Base-by-base conservation (phyloP, 2,329 filamentous ascomycete genomes). In the Huntiella decipiens region DNA sequence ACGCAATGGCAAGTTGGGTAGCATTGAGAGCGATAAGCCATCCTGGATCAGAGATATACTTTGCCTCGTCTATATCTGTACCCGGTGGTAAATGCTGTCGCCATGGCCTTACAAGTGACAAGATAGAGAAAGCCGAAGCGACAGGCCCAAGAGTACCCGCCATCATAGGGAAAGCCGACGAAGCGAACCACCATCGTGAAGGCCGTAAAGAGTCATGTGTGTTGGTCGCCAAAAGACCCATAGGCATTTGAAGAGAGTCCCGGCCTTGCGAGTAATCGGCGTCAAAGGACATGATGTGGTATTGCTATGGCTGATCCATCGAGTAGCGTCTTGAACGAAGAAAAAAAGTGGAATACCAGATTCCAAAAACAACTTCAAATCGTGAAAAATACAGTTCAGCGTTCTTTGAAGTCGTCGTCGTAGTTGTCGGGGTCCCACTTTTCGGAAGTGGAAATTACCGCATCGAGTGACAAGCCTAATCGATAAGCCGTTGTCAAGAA, bases 51-150 rank as follows among this genome's bases (percentile, higher is more conserved):
- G 53, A 36, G 46, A 81, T 68, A 0, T 47, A 52, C 28, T 13
- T 12, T 3, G 73, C 77, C 1, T 64, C 55, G 7, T 69, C 62
- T 4, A 70, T 56, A 1, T 67, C 57, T 4, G 68, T 63, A 0
- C 65, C 63, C 0, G 68, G 65, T 1, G 60, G 57, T 4, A 72
- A 61, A 42, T 66, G 65, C 57, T 79, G 72, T 50, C 82, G 70
- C 87, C 86, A 94, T 16, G 74, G 74, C 22, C 76, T 77, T 1
- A 84, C 82, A n/a, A 94, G 67, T 5, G 86, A 83, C 51, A 82
- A 85, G 49, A 94, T 85, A 48, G 81, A 88, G 61, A 91, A 81
- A 28, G 91, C 77, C 48, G 87, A 93, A 2, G 87, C 87, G 7
- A 93, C 73, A 0, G 87, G 87, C 1, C 84, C 85, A 2, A 91